Percentiles rank a stretch among this genome's conserved stretches.
These are phyloP conservation scores for Hibiscus trionum DNA, from an alignment of 345 rosid species.

Conservation along the genomic window DNA sequence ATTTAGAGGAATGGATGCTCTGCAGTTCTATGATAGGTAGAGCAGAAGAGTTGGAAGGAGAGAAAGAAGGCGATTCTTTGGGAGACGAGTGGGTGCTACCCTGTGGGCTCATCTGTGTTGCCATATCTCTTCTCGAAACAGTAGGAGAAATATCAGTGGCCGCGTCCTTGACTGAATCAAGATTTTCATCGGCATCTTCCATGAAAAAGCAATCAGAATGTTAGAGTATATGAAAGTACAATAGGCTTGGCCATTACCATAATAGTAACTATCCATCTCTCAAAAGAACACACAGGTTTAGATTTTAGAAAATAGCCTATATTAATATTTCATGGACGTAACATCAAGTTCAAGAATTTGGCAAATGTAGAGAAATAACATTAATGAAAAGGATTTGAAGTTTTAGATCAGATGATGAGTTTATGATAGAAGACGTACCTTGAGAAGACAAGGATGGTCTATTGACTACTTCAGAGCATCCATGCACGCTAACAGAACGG, in stretches of 20 bases:
- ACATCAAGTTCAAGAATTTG: not conserved
- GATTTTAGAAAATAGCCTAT: not conserved
- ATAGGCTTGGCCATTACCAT: not conserved
- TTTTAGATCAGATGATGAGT: not conserved
- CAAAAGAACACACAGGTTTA: not conserved
- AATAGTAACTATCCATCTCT: not conserved
- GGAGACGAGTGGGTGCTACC: slow-evolving; percentile 60
- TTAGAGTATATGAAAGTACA: slow-evolving; percentile 10
- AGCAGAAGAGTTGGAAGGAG: slow-evolving; percentile 43
- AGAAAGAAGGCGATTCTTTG: slow-evolving; percentile 38
- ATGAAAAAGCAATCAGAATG: slow-evolving; percentile 6
- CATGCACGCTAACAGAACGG: slow-evolving; percentile 86
- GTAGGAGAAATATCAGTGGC: slow-evolving; percentile 47
- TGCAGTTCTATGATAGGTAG: slow-evolving; percentile 47
- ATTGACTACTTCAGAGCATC: slow-evolving; percentile 56
- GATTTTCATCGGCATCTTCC: slow-evolving; percentile 40
- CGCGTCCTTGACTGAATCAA: slow-evolving; percentile 43
- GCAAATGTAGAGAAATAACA: not conserved
- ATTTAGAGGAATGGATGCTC: slow-evolving; percentile 34
- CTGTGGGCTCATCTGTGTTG: slow-evolving; percentile 96
- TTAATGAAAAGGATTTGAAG: not conserved
- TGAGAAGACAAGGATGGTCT: slow-evolving; percentile 32
- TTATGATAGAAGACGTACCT: slow-evolving; percentile 27
- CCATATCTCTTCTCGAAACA: slow-evolving; percentile 92
- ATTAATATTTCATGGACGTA: not conserved